These are phyloP conservation scores for Reticulascus tulasneorum DNA, from an alignment of 2,329 filamentous ascomycete species.

Conservation along the genomic window DNA sequence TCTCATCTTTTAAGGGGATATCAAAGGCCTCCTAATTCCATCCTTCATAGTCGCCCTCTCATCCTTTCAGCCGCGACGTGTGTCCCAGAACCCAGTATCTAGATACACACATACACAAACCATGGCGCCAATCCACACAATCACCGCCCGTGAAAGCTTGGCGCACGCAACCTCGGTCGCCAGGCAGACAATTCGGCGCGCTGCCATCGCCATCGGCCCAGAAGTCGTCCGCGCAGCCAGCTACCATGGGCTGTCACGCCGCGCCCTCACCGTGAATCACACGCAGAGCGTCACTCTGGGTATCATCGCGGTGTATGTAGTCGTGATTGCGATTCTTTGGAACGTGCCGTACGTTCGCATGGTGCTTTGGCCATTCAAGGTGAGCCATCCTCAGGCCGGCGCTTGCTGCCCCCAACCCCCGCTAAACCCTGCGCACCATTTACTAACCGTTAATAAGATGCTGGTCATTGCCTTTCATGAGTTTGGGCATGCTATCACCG, in stretches of 20 bases:
- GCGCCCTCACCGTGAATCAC: slow-evolving; percentile 57
- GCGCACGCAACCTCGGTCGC: slow-evolving; percentile 5
- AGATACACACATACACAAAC: no score
- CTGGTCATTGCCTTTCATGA: slow-evolving; percentile 81
- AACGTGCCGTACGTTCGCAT: slow-evolving; percentile 73
- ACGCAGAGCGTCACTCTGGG: slow-evolving; percentile 69
- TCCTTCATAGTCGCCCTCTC: no score
- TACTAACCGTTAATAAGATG: no score
- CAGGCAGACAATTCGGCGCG: slow-evolving; percentile 4
- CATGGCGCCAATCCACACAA: slow-evolving; percentile 10
- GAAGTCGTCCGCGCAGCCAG: slow-evolving; percentile 7
- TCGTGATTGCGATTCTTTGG: slow-evolving; percentile 70
- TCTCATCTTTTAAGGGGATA: no score
- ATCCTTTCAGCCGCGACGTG: no score
- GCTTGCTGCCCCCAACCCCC: not conserved
- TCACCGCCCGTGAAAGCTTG: slow-evolving; percentile 9
- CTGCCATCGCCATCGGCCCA: slow-evolving; percentile 3
- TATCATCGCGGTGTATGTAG: slow-evolving; percentile 67
- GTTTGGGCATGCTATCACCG: slow-evolving; percentile 70
- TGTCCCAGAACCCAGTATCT: no score
- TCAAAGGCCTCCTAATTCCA: no score
- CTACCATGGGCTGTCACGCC: slow-evolving; percentile 33
- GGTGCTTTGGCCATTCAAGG: slow-evolving; percentile 78
- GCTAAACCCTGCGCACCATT: no score
- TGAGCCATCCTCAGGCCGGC: slow-evolving; percentile 43